These are phyloP conservation scores for Didymella pomorum DNA, from an alignment of 2,329 filamentous ascomycete species.

Conservation along the genomic window DNA sequence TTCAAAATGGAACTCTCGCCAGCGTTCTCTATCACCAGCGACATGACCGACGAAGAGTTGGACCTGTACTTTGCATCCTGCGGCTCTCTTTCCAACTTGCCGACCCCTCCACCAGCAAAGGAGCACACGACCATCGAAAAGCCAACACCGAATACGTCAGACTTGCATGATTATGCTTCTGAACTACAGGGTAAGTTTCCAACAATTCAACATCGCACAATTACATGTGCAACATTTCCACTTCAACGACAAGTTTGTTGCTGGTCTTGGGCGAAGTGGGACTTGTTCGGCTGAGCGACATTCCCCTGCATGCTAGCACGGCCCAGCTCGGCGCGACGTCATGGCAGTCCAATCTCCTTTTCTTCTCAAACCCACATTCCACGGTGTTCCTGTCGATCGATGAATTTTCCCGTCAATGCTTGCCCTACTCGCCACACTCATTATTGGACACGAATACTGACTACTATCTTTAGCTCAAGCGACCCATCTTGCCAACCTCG, in stretches of 20 bases:
- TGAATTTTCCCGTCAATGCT: slow-evolving; percentile 20
- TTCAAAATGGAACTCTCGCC: slow-evolving; percentile 40
- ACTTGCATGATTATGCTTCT: slow-evolving; percentile 24
- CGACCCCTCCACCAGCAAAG: slow-evolving; percentile 51
- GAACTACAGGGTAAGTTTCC: slow-evolving; percentile 44
- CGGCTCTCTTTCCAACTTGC: slow-evolving; percentile 51
- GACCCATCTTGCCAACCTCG: slow-evolving; percentile 47
- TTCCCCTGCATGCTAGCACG: slow-evolving; percentile 29
- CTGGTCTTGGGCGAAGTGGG: slow-evolving; percentile 23
- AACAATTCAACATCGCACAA: slow-evolving; percentile 11
- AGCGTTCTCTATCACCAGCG: slow-evolving; percentile 37
- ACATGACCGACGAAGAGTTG: slow-evolving; percentile 51
- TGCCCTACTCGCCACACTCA: slow-evolving; percentile 17
- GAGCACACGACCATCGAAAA: slow-evolving; percentile 27
- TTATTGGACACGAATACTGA: slow-evolving; percentile 27
- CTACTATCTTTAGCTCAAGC: slow-evolving; percentile 45
- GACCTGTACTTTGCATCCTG: slow-evolving; percentile 52
- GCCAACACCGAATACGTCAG: slow-evolving; percentile 17
- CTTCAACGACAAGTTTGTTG: slow-evolving; percentile 26
- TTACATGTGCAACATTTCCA: slow-evolving; percentile 28
- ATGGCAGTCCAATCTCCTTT: slow-evolving; percentile 21
- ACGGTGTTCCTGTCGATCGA: slow-evolving; percentile 34
- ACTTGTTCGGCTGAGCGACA: slow-evolving; percentile 25
- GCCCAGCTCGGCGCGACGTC: slow-evolving; percentile 21
- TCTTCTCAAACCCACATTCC: slow-evolving; percentile 20